Evolutionary conservation across 1,284 basidiomycete genomes (phyloP), one percentile per base, ranked within the genome.

Genomic region (Microbotryomycetes sp.): DNA sequence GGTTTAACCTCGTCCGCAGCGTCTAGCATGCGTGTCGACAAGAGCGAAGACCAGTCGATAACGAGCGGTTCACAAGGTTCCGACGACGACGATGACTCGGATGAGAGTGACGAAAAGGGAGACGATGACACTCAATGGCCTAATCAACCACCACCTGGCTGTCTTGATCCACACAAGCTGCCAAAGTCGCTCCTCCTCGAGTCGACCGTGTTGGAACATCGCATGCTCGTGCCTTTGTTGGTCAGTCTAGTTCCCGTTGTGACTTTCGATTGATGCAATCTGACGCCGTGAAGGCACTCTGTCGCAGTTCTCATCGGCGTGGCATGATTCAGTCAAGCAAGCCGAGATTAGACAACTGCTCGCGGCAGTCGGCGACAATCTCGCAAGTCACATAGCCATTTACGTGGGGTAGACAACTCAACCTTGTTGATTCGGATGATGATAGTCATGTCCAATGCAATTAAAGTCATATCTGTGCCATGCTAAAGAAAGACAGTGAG

Each of bases 81-180:
- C 15, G 32, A 49, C 31, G 51, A 45, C 16, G 36, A 54, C n/a
- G 61, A 51, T 3, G 65, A 66, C 19, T 19, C 36, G 16, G 45
- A 53, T 23, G 66, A 63, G 25, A 70, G 65, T 12, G 67, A 69
- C 15, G 71, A 69, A 0, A 67, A 70, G 31, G 62, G 60, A 16
- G 70, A 70, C 15, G 58, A 63, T 3, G 67, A 71, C 14, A 46
- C 60, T 12, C 62, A 65, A 0, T 69, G 70, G 30, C 64, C 70
- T 5, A 60, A 58, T 0, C 63, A 60, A 1, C 69, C 73, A 2
- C 75, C 75, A 16, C 74, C 74, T 3, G 75, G 75, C 3, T 76
- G 74, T 63, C 68, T 74, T 22, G 67, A 73, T 56, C 72, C 74
- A 3, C 9, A 42, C 0, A 45, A 58, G 0, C 62, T 76, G 5